Conservation (phyloP, 495 filamentous ascomycete species). For the Neurospora discreta region DNA sequence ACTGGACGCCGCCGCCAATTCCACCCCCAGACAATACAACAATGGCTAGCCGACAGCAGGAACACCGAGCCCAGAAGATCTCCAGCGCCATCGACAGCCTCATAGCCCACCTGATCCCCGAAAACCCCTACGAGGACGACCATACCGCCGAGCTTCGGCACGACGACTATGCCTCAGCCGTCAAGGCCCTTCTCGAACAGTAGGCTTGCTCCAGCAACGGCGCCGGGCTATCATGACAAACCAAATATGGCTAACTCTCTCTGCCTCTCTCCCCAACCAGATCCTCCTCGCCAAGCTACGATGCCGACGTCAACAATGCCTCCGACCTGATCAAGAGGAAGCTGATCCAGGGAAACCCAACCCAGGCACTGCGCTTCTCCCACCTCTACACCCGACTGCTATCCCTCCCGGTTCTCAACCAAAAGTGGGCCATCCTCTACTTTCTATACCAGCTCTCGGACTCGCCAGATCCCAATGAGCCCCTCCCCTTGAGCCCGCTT, state of each 20-base stretch:
- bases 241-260: background rate
- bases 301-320: constrained; percentile 71
- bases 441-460: constrained; percentile 74
- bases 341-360: constrained; percentile 66
- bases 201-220: constrained; percentile 10
- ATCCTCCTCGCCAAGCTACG: background rate
- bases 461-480: constrained; percentile 39
- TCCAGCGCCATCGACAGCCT: constrained; percentile 45
- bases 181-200: constrained; percentile 39
- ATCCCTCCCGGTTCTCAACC: constrained; percentile 77
- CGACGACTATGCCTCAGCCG: constrained; percentile 39
- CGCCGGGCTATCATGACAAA: background rate
- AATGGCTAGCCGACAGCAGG: constrained; percentile 22
- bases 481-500: constrained; percentile 22
- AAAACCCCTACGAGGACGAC: constrained; percentile 38
- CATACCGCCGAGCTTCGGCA: constrained; percentile 39
- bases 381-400: constrained; percentile 81
- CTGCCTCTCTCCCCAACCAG: background rate
- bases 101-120: constrained; percentile 42
- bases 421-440: constrained; percentile 95
- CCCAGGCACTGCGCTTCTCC: constrained; percentile 76
- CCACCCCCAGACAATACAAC: constrained; percentile 21
- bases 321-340: constrained; percentile 84
- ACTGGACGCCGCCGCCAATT: background rate
- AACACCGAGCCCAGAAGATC: constrained; percentile 33